These are phyloP conservation scores for Davidsoniella virescens DNA, from an alignment of 2,329 filamentous ascomycete genomes.

Conservation along the genomic window DNA sequence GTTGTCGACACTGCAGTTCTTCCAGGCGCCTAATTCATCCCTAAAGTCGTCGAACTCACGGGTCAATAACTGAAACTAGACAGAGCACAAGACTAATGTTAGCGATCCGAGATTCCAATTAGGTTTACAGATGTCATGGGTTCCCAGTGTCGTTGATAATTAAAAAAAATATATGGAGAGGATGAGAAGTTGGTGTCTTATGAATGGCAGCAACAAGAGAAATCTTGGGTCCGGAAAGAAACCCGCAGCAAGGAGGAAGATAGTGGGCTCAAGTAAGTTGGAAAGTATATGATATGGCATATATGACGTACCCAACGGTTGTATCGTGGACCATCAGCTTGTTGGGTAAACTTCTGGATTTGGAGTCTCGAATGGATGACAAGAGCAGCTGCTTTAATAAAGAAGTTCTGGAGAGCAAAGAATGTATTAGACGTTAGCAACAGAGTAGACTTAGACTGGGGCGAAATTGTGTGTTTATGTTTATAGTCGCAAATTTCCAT, in stretches of 20 bases:
- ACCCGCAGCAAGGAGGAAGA: neutral
- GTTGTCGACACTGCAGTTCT: conserved; percentile 58
- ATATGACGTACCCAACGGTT: conserved; percentile 66
- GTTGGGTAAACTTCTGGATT: conserved; percentile 34
- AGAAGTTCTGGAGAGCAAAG: conserved; percentile 55
- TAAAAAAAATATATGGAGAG: neutral
- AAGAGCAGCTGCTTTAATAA: conserved; percentile 70
- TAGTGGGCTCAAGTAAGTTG: neutral
- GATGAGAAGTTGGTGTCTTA: too few relatives aligned
- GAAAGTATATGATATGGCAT: neutral
- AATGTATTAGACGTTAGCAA: conserved; percentile 3
- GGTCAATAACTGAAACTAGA: conserved; percentile 83
- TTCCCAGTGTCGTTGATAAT: too few relatives aligned
- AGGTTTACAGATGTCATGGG: too few relatives aligned
- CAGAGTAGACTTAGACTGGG: too few relatives aligned
- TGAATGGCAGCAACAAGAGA: too few relatives aligned
- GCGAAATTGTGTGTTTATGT: too few relatives aligned
- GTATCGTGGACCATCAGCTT: conserved; percentile 36
- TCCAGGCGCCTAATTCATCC: conserved; percentile 71
- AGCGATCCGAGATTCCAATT: neutral
- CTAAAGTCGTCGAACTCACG: conserved; percentile 80
- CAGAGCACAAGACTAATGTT: neutral
- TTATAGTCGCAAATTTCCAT: too few relatives aligned
- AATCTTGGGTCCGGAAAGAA: too few relatives aligned
- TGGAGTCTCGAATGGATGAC: conserved; percentile 68